These are phyloP conservation scores for Phytophthora tubulina DNA, from an alignment of 352 stramenopile species.

Conservation along the genomic window DNA sequence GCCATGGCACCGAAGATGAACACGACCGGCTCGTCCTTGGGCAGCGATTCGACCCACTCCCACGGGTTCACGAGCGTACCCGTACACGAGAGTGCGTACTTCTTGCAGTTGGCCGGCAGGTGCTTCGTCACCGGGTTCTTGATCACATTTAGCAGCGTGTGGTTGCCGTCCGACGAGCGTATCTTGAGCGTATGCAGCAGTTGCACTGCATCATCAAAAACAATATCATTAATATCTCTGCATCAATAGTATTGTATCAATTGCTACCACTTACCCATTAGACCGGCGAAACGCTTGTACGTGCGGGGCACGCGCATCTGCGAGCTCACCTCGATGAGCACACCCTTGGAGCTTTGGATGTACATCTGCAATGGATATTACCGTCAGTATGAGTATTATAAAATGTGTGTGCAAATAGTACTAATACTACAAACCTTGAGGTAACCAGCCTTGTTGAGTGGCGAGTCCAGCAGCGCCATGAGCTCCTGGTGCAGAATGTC, in stretches of 20 bases:
- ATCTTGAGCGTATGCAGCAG: slow-evolving; percentile 99
- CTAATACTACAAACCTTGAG: slow-evolving; percentile 84
- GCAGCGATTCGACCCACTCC: slow-evolving; percentile 94
- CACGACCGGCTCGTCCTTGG: slow-evolving; percentile 93
- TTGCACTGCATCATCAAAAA: slow-evolving; percentile 91
- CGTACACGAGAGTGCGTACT: slow-evolving; percentile 95
- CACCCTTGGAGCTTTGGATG: slow-evolving; percentile 97
- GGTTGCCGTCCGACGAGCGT: slow-evolving; percentile 96
- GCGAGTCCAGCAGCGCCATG: slow-evolving; percentile 98
- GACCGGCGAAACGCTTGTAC: slow-evolving; percentile 98
- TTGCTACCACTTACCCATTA: slow-evolving; percentile 90
- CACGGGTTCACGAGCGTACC: slow-evolving; percentile 96
- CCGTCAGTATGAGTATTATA: neutral
- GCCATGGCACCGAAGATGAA: slow-evolving; percentile 99
- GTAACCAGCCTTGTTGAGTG: slow-evolving; percentile 99
- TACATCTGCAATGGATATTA: slow-evolving; percentile 69
- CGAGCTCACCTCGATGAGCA: slow-evolving; percentile 98
- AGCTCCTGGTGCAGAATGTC: slow-evolving; percentile 99
- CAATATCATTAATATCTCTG: slow-evolving; percentile 30
- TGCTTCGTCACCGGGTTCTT: slow-evolving; percentile 99
- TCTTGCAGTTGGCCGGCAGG: slow-evolving; percentile 95
- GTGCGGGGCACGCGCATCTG: slow-evolving; percentile 98
- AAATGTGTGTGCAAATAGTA: neutral
- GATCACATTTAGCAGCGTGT: slow-evolving; percentile 99
- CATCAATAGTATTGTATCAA: slow-evolving; percentile 1